Evolutionary conservation across 192 early-diverging fungal genomes (phyloP).

Genomic region (Gryganskiella cystojenkinii): DNA sequence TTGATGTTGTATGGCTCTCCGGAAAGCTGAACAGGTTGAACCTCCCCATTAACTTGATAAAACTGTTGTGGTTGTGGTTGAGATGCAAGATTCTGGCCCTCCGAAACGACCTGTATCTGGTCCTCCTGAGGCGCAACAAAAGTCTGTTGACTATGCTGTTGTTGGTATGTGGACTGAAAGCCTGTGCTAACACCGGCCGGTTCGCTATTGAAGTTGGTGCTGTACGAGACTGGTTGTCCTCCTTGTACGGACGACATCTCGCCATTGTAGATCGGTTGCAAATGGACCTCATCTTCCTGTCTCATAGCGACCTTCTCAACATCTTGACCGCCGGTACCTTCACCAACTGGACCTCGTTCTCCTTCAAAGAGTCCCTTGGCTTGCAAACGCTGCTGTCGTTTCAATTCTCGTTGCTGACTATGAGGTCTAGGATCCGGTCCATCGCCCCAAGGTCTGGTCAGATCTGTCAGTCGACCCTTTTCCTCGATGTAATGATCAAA

Average conservation of each 20-base stretch:
- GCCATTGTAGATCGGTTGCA: background rate
- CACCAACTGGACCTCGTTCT: too few relatives aligned
- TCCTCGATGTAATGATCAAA: slow-evolving; percentile 31
- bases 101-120: background rate
- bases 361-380: too few relatives aligned
- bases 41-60: background rate
- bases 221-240: too few relatives aligned
- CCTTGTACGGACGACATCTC: too few relatives aligned
- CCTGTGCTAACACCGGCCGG: too few relatives aligned
- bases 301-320: too few relatives aligned
- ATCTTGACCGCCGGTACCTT: background rate
- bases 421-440: slow-evolving; percentile 33
- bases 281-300: background rate
- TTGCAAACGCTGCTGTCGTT: slow-evolving; percentile 1
- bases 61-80: too few relatives aligned
- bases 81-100: background rate
- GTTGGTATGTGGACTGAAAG: too few relatives aligned
- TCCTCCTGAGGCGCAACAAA: too few relatives aligned
- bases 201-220: too few relatives aligned
- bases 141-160: too few relatives aligned
- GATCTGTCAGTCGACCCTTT: slow-evolving; percentile 24
- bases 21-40: slow-evolving; percentile 4
- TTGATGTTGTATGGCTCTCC: too few relatives aligned
- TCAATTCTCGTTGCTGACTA: background rate
- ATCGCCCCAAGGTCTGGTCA: slow-evolving; percentile 43